Evolutionary conservation across 2,329 filamentous ascomycete genomes (phyloP).

Genomic region (Cadophora luteo-olivacea): DNA sequence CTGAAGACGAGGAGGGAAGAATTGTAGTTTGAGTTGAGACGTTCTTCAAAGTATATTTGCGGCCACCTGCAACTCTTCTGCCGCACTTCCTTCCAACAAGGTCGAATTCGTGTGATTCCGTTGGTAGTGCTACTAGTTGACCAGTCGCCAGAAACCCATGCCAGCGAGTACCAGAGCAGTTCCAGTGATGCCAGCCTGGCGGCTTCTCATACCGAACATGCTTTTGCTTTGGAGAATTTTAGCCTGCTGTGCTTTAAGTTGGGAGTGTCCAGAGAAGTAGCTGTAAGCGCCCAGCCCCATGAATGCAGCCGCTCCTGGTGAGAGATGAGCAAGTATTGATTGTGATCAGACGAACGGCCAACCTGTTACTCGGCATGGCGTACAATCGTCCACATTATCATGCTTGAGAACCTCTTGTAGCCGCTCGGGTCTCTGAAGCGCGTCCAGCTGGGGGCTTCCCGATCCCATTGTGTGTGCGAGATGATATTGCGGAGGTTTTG

Average conservation of each 20-base stretch:
- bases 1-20: neutral
- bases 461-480: conserved; percentile 13
- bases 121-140: conserved; percentile 37
- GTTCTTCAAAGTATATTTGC: neutral
- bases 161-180: conserved; percentile 73
- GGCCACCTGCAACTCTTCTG: neutral
- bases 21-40: neutral
- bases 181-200: conserved; percentile 69
- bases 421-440: conserved; percentile 38
- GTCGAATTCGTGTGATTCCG: neutral
- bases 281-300: conserved; percentile 78
- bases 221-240: conserved; percentile 72
- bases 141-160: conserved; percentile 67
- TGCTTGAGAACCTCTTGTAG: conserved; percentile 38
- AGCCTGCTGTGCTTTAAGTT: conserved; percentile 71
- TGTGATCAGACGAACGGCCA: neutral
- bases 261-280: conserved; percentile 75
- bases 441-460: conserved; percentile 26
- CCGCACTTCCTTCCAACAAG: too few species aligned
- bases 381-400: conserved; percentile 49
- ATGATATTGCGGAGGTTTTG: neutral
- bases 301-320: conserved; percentile 74
- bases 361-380: conserved; percentile 45
- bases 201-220: conserved; percentile 74
- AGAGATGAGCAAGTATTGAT: conserved; percentile 12